Percentiles rank a stretch among this genome's conserved stretches.
These are phyloP conservation scores for Juncus inflexus DNA, from an alignment of 176 grass and related monocot species.

Conservation along the genomic window DNA sequence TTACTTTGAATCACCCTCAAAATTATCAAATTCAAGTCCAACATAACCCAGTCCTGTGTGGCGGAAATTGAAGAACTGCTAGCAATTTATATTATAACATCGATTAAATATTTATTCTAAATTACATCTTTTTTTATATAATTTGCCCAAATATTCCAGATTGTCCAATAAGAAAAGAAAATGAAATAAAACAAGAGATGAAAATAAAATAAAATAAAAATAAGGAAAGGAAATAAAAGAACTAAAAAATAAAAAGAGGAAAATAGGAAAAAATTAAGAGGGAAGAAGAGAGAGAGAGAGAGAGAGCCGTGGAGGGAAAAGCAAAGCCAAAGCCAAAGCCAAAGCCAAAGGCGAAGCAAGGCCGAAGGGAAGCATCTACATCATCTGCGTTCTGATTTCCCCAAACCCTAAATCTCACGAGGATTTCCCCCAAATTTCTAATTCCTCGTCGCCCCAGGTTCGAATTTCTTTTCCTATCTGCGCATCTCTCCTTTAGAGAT, in stretches of 20 bases:
- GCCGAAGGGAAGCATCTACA: constrained; percentile 22
- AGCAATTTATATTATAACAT: too few species aligned
- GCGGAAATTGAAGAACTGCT: too few species aligned
- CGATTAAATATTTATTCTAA: too few species aligned
- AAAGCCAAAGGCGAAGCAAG: background rate
- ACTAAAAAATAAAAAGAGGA: background rate
- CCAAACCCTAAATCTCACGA: background rate
- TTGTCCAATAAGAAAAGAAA: background rate
- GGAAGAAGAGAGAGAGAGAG: background rate
- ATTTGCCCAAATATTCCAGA: too few species aligned
- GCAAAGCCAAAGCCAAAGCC: constrained; percentile 12
- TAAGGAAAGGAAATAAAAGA: background rate
- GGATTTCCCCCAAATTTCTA: constrained; percentile 36
- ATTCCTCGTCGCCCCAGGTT: constrained; percentile 3
- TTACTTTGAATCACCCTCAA: too few species aligned
- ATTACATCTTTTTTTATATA: too few species aligned
- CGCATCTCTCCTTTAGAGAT: background rate
- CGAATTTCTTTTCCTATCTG: background rate
- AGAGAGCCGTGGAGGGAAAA: constrained; percentile 3
- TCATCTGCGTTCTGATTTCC: constrained; percentile 22
- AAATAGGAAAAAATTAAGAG: background rate
- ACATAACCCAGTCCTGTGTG: too few species aligned
- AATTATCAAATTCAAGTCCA: too few species aligned
- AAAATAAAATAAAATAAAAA: background rate
- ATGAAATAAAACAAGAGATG: background rate